Evolutionary conservation across 257 asterid genomes (phyloP).

Genomic region (Euphrasia confusa): DNA sequence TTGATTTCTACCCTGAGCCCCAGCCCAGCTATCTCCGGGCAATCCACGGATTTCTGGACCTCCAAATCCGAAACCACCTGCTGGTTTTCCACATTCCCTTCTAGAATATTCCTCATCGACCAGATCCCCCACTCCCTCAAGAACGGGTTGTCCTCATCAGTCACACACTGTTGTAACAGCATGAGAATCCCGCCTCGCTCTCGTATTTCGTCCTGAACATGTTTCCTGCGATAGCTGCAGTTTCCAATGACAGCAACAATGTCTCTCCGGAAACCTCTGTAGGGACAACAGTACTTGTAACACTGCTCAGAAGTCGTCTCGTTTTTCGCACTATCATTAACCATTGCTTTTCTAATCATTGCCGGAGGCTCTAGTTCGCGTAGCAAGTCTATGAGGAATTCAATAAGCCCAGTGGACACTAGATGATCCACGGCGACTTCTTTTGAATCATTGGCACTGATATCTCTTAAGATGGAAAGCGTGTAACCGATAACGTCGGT

Average conservation of each 20-base stretch:
- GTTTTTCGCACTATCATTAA: conserved; percentile 22
- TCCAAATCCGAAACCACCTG: conserved; percentile 48
- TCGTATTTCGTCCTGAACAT: conserved; percentile 67
- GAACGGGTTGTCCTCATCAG: conserved; percentile 82
- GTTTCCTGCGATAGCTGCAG: conserved; percentile 52
- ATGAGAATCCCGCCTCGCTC: conserved; percentile 56
- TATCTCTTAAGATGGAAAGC: conserved; percentile 62
- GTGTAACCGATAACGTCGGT: conserved; percentile 67
- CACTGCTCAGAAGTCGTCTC: conserved; percentile 21
- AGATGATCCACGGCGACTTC: conserved; percentile 28
- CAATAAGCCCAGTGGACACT: conserved; percentile 56
- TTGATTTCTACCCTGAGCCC: conserved; percentile 80
- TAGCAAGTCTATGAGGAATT: conserved; percentile 50
- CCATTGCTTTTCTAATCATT: conserved; percentile 45
- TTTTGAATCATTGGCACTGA: conserved; percentile 36
- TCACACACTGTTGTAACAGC: conserved; percentile 67
- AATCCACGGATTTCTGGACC: conserved; percentile 63
- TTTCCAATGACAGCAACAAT: conserved; percentile 68
- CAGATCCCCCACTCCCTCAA: conserved; percentile 96
- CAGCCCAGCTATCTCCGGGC: conserved; percentile 54
- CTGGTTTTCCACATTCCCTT: conserved; percentile 73
- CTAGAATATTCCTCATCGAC: conserved; percentile 59
- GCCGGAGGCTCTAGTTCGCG: conserved; percentile 67
- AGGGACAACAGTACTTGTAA: conserved; percentile 44
- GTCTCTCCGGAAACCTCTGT: conserved; percentile 79